phyloP scores from a whole-genome alignment of 805 yeast species.

The Torulaspora indica region DNA sequence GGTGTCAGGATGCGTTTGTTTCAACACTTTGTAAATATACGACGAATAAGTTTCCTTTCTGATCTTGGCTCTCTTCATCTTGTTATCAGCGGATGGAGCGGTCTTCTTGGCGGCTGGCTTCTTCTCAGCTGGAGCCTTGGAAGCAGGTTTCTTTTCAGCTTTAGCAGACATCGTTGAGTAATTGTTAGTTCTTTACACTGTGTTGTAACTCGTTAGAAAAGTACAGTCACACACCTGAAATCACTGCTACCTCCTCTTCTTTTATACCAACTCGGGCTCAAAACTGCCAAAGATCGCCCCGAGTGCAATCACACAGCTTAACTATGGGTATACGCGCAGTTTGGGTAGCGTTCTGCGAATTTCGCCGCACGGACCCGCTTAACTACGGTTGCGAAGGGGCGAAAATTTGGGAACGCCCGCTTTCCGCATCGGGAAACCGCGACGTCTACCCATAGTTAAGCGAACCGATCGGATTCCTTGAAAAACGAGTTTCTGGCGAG shows the following conservation, averaged over 20 bases:
- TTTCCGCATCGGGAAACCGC: slow-evolving; percentile 26
- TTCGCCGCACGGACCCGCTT: slow-evolving; percentile 7
- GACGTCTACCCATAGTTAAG: slow-evolving; percentile 26
- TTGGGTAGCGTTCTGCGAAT: slow-evolving; percentile 2
- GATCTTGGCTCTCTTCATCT: slow-evolving; percentile 89
- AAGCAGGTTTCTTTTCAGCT: slow-evolving; percentile 52
- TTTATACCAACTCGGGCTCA: slow-evolving; percentile 7
- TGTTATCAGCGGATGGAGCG: slow-evolving; percentile 67
- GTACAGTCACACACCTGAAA: too few relatives aligned
- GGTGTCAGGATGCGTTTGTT: slow-evolving; percentile 99
- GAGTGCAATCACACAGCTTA: neutral
- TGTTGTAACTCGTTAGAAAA: too few relatives aligned
- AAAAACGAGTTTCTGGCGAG: slow-evolving; percentile 20
- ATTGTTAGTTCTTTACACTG: neutral
- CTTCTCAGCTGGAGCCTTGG: slow-evolving; percentile 96
- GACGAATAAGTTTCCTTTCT: slow-evolving; percentile 98
- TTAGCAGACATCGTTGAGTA: slow-evolving; percentile 17
- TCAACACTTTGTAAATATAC: slow-evolving; percentile 95
- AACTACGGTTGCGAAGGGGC: neutral
- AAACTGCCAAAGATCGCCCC: neutral
- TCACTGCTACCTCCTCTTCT: too few relatives aligned
- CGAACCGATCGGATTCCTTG: slow-evolving; percentile 14
- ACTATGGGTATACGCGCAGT: neutral
- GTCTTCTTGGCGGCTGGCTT: slow-evolving; percentile 92
- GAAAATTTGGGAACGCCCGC: slow-evolving; percentile 16